Base-by-base conservation (phyloP, 2,329 filamentous ascomycete genomes). In the Fusarium sambucinum region DNA sequence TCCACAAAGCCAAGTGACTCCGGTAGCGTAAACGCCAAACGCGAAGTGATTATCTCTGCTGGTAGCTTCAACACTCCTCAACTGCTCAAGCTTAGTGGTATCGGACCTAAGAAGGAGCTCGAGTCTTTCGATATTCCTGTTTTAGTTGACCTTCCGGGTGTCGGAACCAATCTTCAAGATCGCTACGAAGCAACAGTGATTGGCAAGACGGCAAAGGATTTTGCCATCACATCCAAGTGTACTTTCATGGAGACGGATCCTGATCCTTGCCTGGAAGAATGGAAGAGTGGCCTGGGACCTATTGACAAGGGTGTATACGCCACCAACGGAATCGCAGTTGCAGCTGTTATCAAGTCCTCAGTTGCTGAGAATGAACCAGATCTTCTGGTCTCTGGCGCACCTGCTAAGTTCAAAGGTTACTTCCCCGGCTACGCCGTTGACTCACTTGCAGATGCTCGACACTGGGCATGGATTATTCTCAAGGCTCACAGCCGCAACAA, bases 141-240 rank as follows among this genome's bases (percentile, higher is more conserved):
- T 1, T 29, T 75, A 0, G 68, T 78, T 6, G 59, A 74, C 13
- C 79, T 86, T 1, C 85, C 86, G 0, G 87, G 86, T 37, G 86
- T 90, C 16, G 87, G 87, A 42, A 82, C 79, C 19, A 88, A 89
- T 74, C 79, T 90, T 27, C 82, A 87, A 72, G 86, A 90, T 71
- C 84, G 85, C 16, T 84, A 84, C 68, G 85, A 74, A 38, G 63
- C 63, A 2, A 70, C 69, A 1, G 69, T 73, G 0, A 69, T 73
- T 32, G 71, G 71, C 0, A 72, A 72, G 57, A 62, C 69, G 0
- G 29, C 46, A 0, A 69, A 41, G 6, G 71, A 73, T 19, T 73
- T 73, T 41, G 30, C 21, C 1, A 72, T 73, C 16, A 73, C 71
- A 0, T 62, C 63, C 0, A 67, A 72, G 17, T 73, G 71, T 9